Percentiles rank a stretch among this genome's conserved stretches.
Conservation (phyloP, 2,329 filamentous ascomycete genomes). For the Fusarium compactum region DNA sequence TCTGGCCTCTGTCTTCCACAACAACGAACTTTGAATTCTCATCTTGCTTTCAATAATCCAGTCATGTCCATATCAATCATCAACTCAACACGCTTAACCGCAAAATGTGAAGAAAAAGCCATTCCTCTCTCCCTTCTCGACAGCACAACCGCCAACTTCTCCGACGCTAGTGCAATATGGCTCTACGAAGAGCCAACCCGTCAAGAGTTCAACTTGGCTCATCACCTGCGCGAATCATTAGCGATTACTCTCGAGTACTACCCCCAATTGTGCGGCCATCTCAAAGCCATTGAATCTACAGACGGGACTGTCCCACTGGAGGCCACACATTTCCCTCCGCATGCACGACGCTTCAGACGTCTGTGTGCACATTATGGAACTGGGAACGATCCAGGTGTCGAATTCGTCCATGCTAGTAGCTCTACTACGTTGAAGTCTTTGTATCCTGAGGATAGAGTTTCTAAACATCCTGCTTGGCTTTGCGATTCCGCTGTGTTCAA, state of each 20-base stretch:
- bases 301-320: conserved; percentile 25
- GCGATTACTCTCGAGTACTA: conserved; percentile 28
- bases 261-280: conserved; percentile 39
- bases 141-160: conserved; percentile 41
- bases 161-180: conserved; percentile 41
- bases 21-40: too few relatives aligned
- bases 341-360: conserved; percentile 40
- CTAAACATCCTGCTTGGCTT: conserved; percentile 23
- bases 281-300: conserved; percentile 22
- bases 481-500: conserved; percentile 13
- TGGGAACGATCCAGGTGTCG: conserved; percentile 33
- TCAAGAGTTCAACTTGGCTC: neutral
- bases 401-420: conserved; percentile 33
- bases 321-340: conserved; percentile 25
- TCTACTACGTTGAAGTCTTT: conserved; percentile 14
- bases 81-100: neutral
- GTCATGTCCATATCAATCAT: conserved; percentile 3
- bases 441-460: conserved; percentile 16
- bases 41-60: too few relatives aligned
- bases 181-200: conserved; percentile 25
- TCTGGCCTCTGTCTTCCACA: too few relatives aligned
- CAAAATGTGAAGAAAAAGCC: conserved; percentile 3
- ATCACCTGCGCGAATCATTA: conserved; percentile 26
- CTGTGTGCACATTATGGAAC: conserved; percentile 40
- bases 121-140: conserved; percentile 40